Evolutionary conservation across 768 basidiomycete genomes (phyloP).

Genomic region (Lactarius pseudohatsudake): DNA sequence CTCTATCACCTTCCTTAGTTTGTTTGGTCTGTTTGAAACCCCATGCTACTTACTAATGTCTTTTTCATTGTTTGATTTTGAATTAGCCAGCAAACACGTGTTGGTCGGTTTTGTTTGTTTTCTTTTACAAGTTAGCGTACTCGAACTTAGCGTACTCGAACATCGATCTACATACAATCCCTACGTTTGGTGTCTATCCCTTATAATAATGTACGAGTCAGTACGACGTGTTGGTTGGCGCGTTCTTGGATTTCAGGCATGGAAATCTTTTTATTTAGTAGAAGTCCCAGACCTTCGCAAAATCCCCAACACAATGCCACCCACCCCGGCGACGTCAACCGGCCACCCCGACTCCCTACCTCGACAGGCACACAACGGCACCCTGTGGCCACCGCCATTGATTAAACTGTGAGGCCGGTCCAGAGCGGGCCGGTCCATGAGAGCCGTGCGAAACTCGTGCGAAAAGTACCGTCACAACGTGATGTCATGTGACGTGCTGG

Average conservation of each 20-base stretch:
- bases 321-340: too few species aligned
- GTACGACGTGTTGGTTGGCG: not conserved
- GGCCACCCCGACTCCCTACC: too few species aligned
- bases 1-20: not conserved
- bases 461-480: too few species aligned
- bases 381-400: too few species aligned
- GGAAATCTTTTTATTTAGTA: not conserved
- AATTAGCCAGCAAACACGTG: not conserved
- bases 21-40: not conserved
- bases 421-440: too few species aligned
- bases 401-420: too few species aligned
- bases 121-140: slow-evolving; percentile 12
- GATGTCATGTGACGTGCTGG: too few species aligned
- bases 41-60: slow-evolving; percentile 6
- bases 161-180: slow-evolving; percentile 3
- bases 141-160: slow-evolving; percentile 17
- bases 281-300: too few species aligned
- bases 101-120: not conserved
- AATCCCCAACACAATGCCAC: too few species aligned
- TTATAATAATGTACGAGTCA: slow-evolving; percentile 13
- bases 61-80: not conserved
- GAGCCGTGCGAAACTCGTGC: too few species aligned
- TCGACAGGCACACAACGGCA: too few species aligned
- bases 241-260: too few species aligned
- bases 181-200: slow-evolving; percentile 2